Percentiles rank a stretch among this genome's conserved stretches.
These are phyloP conservation scores for Phytophthora lateralis DNA, from an alignment of 352 stramenopile genomes.

Conservation along the genomic window DNA sequence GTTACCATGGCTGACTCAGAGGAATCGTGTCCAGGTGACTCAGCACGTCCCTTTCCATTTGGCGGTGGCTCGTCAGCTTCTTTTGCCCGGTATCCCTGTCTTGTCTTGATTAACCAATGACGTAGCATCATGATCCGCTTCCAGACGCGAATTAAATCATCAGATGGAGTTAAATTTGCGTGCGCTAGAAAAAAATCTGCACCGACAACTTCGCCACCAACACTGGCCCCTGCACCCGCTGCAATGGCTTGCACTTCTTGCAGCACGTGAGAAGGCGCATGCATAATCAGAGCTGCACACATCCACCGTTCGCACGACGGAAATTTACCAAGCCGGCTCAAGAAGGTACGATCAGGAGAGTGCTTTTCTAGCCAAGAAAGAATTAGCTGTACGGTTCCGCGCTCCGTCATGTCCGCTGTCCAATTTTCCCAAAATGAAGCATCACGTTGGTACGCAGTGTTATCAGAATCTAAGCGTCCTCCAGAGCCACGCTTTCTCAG, in stretches of 20 bases:
- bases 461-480: slow-evolving; percentile 19
- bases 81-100: slow-evolving; percentile 79
- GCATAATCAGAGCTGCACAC: slow-evolving; percentile 80
- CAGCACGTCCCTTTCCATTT: slow-evolving; percentile 4
- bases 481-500: slow-evolving; percentile 22
- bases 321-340: slow-evolving; percentile 79
- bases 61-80: slow-evolving; percentile 44
- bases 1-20: neutral
- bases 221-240: slow-evolving; percentile 39
- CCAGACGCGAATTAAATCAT: slow-evolving; percentile 77
- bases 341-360: slow-evolving; percentile 76
- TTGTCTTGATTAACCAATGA: slow-evolving; percentile 84
- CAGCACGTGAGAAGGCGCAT: slow-evolving; percentile 72
- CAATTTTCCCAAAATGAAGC: slow-evolving; percentile 59
- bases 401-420: slow-evolving; percentile 64
- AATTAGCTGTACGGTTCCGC: slow-evolving; percentile 59
- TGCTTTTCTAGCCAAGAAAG: slow-evolving; percentile 79
- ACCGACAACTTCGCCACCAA: slow-evolving; percentile 25
- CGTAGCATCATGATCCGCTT: slow-evolving; percentile 81
- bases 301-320: slow-evolving; percentile 70
- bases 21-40: neutral
- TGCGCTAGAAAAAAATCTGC: slow-evolving; percentile 49
- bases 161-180: slow-evolving; percentile 67
- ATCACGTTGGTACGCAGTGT: slow-evolving; percentile 41
- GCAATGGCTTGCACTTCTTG: slow-evolving; percentile 85